Evolutionary conservation across 139 green algal genomes (phyloP), one percentile per base, ranked within the genome.

Genomic region (Tetradesmus obliquus): DNA sequence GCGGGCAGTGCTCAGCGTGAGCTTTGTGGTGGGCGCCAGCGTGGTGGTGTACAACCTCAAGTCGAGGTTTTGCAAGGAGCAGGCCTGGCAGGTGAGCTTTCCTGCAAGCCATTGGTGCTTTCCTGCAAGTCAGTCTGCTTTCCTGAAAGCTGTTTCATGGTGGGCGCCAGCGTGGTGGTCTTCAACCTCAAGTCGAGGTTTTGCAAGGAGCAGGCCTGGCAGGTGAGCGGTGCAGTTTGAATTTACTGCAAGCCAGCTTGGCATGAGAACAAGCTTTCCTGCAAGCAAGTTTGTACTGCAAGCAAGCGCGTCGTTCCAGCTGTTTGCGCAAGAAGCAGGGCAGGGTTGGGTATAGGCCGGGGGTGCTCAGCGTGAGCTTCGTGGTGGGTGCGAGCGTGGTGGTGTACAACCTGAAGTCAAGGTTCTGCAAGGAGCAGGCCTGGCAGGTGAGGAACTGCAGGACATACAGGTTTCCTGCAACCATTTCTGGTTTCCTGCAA

Each of bases 31-130:
- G 55, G 94, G 96, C 1, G 94, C 96, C 1, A 95, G 96, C 10
- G 94, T 92, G 3, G 97, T 98, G 69, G 95, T 98, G 53, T 98
- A 98, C 93, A 98, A 98, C 95, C 94, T 99, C 72, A 99, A 99
- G 93, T 93, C 88, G 0, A 92, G 97, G 62, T 98, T 98, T 69
- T 95, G 95, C 92, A 95, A 96, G 91, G 95, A 97, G 88, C 95
- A 95, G 22, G 94, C 94, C 10, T 97, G 95, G 95, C 94, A 96
- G 93, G 93, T 95, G 88, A 55, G 93, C 2, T 1, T 45, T 45
- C 32, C 32, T 45, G 32, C 32, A 45, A 45, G 32, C 32, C 32
- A 45, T 45, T 45, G 19, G 32, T 45, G 32, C 32, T 45, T 45
- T 45, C 32, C 32, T 45, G 32, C 32, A 45, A 45, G 32, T 45